Percentiles rank a stretch among this genome's conserved stretches.
phyloP scores from a whole-genome alignment of 768 basidiomycete genomes.

The Psilocybe cyanescens region DNA sequence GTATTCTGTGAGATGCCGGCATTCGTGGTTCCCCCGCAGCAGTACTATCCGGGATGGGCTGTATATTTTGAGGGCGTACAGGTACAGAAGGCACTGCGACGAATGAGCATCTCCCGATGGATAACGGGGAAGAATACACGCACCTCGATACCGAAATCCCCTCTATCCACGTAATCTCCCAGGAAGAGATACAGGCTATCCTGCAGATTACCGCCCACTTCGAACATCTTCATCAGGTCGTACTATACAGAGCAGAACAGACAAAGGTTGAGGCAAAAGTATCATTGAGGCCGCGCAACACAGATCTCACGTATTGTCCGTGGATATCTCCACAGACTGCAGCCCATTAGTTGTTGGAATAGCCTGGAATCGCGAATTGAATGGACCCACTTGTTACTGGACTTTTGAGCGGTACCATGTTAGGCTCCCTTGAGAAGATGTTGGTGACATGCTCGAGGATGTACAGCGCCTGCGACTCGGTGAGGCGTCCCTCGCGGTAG shows the following conservation, averaged over 20 bases:
- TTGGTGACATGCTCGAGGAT: conserved; percentile 74
- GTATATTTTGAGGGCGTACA: conserved; percentile 92
- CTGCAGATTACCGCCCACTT: conserved; percentile 83
- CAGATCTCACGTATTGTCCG: conserved; percentile 83
- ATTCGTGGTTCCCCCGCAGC: conserved; percentile 96
- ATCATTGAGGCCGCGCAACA: background rate
- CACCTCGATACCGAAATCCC: conserved; percentile 81
- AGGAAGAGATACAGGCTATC: conserved; percentile 92
- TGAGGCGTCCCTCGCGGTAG: conserved; percentile 81
- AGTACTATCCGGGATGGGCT: conserved; percentile 83
- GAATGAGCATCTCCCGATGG: background rate
- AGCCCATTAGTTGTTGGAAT: conserved; percentile 1
- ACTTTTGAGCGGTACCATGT: conserved; percentile 84
- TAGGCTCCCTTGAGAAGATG: conserved; percentile 76
- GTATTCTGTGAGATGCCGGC: conserved; percentile 94
- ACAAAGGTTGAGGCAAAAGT: background rate
- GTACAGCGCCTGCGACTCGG: conserved; percentile 83
- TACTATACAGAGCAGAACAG: conserved; percentile 54
- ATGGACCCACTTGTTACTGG: conserved; percentile 82
- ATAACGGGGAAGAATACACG: conserved; percentile 3
- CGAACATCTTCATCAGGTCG: conserved; percentile 97
- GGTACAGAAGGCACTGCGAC: conserved; percentile 81
- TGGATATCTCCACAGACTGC: conserved; percentile 96
- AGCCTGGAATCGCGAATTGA: conserved; percentile 16
- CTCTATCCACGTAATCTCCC: conserved; percentile 97